A percentile compares a stretch with the other conserved stretches of the same genome.
These are phyloP conservation scores for Colletotrichum liaoningense DNA, from an alignment of 2,329 filamentous ascomycete species.

Conservation along the genomic window DNA sequence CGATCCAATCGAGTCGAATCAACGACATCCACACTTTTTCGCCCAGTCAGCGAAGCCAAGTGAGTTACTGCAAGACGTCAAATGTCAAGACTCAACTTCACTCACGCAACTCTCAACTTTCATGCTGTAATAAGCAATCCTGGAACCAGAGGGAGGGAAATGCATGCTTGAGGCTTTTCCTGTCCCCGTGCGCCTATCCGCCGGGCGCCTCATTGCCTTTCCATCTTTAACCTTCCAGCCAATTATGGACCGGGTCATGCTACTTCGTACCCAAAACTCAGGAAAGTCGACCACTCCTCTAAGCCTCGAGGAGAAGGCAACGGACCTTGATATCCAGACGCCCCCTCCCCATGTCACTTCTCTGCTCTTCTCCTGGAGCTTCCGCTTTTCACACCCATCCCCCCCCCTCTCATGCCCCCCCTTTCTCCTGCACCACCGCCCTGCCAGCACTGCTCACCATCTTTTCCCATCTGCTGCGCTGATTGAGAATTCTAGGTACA, in stretches of 20 bases:
- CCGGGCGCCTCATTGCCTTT: conserved; percentile 37
- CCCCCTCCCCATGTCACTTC: background rate
- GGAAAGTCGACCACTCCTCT: no score
- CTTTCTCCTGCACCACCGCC: background rate
- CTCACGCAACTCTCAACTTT: background rate
- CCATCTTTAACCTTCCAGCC: conserved; percentile 1
- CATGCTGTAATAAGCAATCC: background rate
- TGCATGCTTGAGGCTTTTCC: background rate
- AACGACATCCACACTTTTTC: background rate
- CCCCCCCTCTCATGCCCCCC: background rate
- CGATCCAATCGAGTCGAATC: background rate
- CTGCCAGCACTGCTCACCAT: conserved; percentile 26
- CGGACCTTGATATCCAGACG: background rate
- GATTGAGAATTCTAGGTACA: conserved; percentile 20
- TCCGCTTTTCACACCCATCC: background rate
- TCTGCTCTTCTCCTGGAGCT: background rate
- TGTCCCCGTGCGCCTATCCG: conserved; percentile 18
- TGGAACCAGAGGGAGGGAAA: background rate
- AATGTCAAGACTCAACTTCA: background rate
- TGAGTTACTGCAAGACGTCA: background rate
- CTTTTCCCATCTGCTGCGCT: conserved; percentile 16
- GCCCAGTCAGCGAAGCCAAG: background rate
- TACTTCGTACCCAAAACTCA: no score
- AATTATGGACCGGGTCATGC: background rate
- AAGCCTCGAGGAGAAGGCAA: background rate